Base-by-base conservation (phyloP, 2,329 filamentous ascomycete species). In the Colletotrichum tropicicola region DNA sequence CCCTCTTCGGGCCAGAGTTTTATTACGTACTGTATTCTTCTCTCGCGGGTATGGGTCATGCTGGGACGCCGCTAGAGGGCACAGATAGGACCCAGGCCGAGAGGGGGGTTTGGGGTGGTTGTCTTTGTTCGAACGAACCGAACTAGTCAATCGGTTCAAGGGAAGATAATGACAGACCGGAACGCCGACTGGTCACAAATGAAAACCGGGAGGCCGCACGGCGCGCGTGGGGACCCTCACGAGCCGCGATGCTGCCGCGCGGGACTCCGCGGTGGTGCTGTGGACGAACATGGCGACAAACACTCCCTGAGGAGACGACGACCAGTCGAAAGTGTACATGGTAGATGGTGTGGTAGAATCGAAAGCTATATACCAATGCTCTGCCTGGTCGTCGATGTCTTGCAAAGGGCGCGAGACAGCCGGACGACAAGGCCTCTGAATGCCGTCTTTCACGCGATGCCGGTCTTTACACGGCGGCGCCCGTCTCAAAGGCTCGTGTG, bases 41-140 rank as follows among this genome's bases (percentile, higher is more conserved):
- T 23, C 47, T 48, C 19, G 55, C 32, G 41, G n/a, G 41, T 53
- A 45, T 59, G 61, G 56, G 56, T 53, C 56, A 32, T 19, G 27
- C 53, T 13, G 19, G 39, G 13, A 19, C 23, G 13, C 12, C 41
- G n/a, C n/a, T n/a, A n/a, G n/a, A 35, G 19, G 32, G 53, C 28
- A 39, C 12, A 60, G 61, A 65, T 65, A 65, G 61, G 61, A 65
- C 43, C 56, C 56, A 60, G 56, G 27, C 61, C 61, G 61, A 65
- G 61, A 65, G 56, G 49, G 56, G 39, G 21, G 39, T 35, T 15
- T 54, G 12, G n/a, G 4, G 9, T 35, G 39, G 15, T 21, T 17
- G 39, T 43, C n/a, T 43, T 41, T n/a, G 32, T 19, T 53, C 21
- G 44, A 28, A 41, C 37, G 45, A 27, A 45, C 32, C n/a, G n/a